Evolutionary conservation across 768 basidiomycete genomes (phyloP), one percentile per base, ranked within the genome.

Genomic region (Leccinum obscurum): DNA sequence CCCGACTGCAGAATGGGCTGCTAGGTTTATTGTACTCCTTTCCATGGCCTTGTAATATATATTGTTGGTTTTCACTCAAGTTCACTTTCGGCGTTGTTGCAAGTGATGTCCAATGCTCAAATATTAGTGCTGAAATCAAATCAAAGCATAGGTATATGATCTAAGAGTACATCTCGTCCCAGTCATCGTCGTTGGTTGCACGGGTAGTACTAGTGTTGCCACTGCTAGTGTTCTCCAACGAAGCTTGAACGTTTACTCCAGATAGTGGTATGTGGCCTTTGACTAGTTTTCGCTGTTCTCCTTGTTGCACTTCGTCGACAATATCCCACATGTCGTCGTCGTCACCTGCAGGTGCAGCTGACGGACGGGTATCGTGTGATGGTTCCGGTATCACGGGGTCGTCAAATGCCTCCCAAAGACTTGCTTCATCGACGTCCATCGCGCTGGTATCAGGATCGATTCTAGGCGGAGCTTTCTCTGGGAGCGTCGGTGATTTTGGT

Each of bases 311-410:
- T 68, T 89, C 85, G 44, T 81, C 68, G 56, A 90, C 75, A 46
- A 88, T 78, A 63, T 86, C 82, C 86, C 92, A 92, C 81, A 91
- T 83, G 6, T 90, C 89, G 46, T 85, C 83, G 35, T 89, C 86
- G 6, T 84, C 82, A 15, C 75, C 70, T 24, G 39, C 3, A 3
- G 56, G 54, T 44, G 34, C 37, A 50, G 63, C 37, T 20, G 58
- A 24, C 8, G 55, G 44, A 3, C 39, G 48, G 3, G 24, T 55
- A 35, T 50, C 57, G 20, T 44, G 64, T 10, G 64, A 55, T 13
- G 58, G 58, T 37, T 63, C 56, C 52, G 52, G 8, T 8, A 14
- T 15, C 1, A n/a, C 46, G 13, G 60, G 28, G 32, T 68, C 64
- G 17, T 67, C 61, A 14, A 69, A 68, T 20, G 62, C 58, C 2